phyloP scores from a whole-genome alignment of 768 basidiomycete species.

The Macrocybe gigantea region DNA sequence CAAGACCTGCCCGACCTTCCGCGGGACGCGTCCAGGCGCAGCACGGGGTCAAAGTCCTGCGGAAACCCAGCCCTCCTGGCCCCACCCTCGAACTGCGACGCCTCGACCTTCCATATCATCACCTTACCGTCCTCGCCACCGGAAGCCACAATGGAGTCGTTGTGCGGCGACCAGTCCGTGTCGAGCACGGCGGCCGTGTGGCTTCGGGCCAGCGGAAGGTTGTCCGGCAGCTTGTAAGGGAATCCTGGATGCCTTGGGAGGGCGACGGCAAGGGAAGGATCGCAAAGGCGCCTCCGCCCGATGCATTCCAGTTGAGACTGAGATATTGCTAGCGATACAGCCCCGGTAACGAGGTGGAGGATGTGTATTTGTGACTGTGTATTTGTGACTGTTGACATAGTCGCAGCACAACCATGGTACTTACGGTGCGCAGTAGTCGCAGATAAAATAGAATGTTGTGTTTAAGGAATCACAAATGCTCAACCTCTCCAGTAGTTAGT shows the following conservation, averaged over 20 bases:
- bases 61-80: slow-evolving; percentile 74
- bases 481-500: slow-evolving; percentile 74
- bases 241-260: slow-evolving; percentile 48
- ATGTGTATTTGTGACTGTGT: no score
- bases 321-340: slow-evolving; percentile 57
- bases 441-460: no score
- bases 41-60: slow-evolving; percentile 80
- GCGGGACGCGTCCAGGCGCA: slow-evolving; percentile 72
- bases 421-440: no score
- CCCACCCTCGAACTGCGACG: slow-evolving; percentile 73
- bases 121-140: slow-evolving; percentile 93
- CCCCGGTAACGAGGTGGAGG: background rate
- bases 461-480: no score
- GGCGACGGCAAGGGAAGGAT: slow-evolving; percentile 83
- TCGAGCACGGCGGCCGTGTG: slow-evolving; percentile 85
- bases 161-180: slow-evolving; percentile 95
- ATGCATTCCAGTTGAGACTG: slow-evolving; percentile 91
- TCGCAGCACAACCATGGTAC: no score
- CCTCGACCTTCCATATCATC: slow-evolving; percentile 83
- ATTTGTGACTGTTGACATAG: no score
- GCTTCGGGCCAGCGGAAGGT: slow-evolving; percentile 85
- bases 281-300: slow-evolving; percentile 92
- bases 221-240: slow-evolving; percentile 83
- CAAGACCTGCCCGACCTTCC: slow-evolving; percentile 90
- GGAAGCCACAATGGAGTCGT: slow-evolving; percentile 86